A percentile compares a stretch with the other conserved stretches of the same genome.
Evolutionary conservation across 805 yeast species (phyloP).

Genomic region (Candida ascalaphidarum): DNA sequence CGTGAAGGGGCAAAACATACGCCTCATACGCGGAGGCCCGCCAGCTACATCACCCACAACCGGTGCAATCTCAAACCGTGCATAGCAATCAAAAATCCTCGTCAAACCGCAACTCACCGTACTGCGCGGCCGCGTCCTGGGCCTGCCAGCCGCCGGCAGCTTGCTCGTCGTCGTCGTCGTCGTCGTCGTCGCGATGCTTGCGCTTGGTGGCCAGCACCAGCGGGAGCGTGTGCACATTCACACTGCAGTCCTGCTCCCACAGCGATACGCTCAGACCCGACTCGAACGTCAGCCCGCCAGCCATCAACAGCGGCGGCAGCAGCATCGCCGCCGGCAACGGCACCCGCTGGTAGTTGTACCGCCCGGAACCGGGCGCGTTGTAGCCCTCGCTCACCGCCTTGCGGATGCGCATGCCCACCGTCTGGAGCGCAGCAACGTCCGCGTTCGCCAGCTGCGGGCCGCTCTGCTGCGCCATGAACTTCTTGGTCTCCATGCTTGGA

Average conservation of each 20-base stretch:
- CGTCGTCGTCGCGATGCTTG: constrained; percentile 14
- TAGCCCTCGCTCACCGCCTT: constrained; percentile 61
- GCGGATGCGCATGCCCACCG: constrained; percentile 66
- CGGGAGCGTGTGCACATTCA: constrained; percentile 1
- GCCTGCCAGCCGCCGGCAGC: constrained; percentile 3
- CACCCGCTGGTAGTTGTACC: constrained; percentile 16
- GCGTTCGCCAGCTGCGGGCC: too few relatives aligned
- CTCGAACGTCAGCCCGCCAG: constrained; percentile 34
- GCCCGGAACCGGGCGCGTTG: constrained; percentile 7
- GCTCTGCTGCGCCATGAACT: too few relatives aligned
- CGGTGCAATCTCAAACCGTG: neutral
- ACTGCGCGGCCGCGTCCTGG: constrained; percentile 20
- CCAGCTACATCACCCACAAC: neutral
- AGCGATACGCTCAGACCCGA: constrained; percentile 32
- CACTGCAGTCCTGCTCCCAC: constrained; percentile 19
- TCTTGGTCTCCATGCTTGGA: neutral
- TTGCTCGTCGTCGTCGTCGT: constrained; percentile 1
- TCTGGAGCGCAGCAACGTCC: constrained; percentile 33
- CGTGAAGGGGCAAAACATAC: too few relatives aligned
- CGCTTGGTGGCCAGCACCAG: constrained; percentile 11
- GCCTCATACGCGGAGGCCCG: constrained; percentile 3
- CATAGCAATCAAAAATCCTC: constrained; percentile 38
- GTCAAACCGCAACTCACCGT: constrained; percentile 38
- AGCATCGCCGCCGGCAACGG: constrained; percentile 33
- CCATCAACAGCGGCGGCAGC: constrained; percentile 38